Evolutionary conservation across 805 yeast genomes (phyloP).

Genomic region (Limtongozyma cylindracea): DNA sequence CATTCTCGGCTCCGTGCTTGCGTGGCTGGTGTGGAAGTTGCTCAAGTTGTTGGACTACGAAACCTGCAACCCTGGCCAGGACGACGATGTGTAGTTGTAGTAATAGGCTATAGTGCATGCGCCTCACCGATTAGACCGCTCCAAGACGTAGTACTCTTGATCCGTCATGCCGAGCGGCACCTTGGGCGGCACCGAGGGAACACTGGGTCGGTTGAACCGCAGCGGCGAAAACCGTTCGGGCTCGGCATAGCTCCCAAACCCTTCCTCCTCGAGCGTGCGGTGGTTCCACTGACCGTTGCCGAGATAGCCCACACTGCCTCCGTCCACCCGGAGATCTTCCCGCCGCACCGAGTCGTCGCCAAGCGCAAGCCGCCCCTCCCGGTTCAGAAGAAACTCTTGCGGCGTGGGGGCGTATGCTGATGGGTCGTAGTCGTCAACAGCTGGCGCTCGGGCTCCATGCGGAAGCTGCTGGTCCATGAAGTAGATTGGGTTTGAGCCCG

Average conservation of each 20-base stretch:
- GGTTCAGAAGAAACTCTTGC: slow-evolving; percentile 13
- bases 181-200: slow-evolving; percentile 18
- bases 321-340: slow-evolving; percentile 6
- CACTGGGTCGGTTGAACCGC: slow-evolving; percentile 6
- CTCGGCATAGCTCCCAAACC: too few species aligned
- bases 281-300: slow-evolving; percentile 11
- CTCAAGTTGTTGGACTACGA: slow-evolving; percentile 43
- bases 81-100: too few species aligned
- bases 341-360: slow-evolving; percentile 3
- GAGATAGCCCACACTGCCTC: slow-evolving; percentile 12
- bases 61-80: slow-evolving; percentile 48
- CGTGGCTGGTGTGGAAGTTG: slow-evolving; percentile 34
- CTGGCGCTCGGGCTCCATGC: slow-evolving; percentile 1
- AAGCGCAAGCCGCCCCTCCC: slow-evolving; percentile 12
- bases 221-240: slow-evolving; percentile 12
- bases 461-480: slow-evolving; percentile 10
- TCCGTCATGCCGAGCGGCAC: slow-evolving; percentile 15
- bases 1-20: slow-evolving; percentile 26
- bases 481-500: slow-evolving; percentile 9
- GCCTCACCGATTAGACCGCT: too few species aligned
- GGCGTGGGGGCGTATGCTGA: too few species aligned
- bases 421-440: too few species aligned
- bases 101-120: too few species aligned
- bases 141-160: slow-evolving; percentile 14
- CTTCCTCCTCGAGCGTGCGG: slow-evolving; percentile 1